Evolutionary conservation across 805 yeast genomes (phyloP), one percentile per base, ranked within the genome.

Genomic region (Yamadazyma nakazawae): DNA sequence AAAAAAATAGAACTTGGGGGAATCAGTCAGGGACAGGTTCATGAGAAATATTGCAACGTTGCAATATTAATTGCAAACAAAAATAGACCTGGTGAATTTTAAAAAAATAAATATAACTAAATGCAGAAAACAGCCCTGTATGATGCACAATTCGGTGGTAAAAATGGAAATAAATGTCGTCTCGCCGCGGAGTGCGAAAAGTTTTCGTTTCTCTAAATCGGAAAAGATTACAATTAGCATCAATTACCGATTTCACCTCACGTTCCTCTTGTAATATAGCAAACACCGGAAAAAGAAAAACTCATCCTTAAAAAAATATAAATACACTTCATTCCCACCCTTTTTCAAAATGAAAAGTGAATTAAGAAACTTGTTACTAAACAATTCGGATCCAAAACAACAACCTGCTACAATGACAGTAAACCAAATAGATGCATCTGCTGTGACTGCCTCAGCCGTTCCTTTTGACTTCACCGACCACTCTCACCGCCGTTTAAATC

Each of bases 401-500:
- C 2, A 37, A 16, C 14, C 43, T 18, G 24, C 31, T 16, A 18
- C 12, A 26, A 41, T 41, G 37, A 43, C 41, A 19, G 46, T 43
- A n/a, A 26, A 43, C 36, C 26, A 14, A n/a, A 16, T 14, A 14
- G 37, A 43, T 13, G 36, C 24, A 4, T 26, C 40, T 34, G 42
- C 47, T 31, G 34, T 40, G 18, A 17, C 28, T 34, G 45, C 49
- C n/a, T 59, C 58, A 64, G 51, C 59, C 18, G 57, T 52, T 37
- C 38, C 44, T 53, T 78, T 79, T 52, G 79, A 75, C 58, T 76
- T 76, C 48, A 68, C 77, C 36, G 80, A 79, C 54, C 77, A 79
- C 53, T 78, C 88, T 1, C 91, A 85, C 58, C 76, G 88, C 53
- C 74, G 92, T 42, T 80, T 70, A 63, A 85, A 85, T 56, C 89